Evolutionary conservation across 208 protist genomes (phyloP).

Genomic region (Vickermania ingenoplastis): DNA sequence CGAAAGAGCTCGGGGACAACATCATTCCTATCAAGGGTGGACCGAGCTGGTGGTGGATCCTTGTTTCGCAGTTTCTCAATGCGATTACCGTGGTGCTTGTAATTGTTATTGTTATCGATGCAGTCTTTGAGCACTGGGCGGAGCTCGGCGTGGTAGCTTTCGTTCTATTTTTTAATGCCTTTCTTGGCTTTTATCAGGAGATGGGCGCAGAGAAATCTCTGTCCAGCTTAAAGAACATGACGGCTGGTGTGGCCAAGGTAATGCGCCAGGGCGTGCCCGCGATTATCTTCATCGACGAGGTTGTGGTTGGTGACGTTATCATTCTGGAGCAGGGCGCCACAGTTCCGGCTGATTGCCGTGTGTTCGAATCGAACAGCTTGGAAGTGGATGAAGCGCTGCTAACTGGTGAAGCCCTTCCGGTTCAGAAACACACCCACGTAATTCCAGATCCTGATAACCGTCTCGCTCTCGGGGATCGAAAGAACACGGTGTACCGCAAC

Average conservation of each 20-base stretch:
- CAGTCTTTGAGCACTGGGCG: conserved; percentile 74
- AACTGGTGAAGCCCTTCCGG: conserved; percentile 88
- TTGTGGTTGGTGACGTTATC: conserved; percentile 95
- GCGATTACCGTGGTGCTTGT: conserved; percentile 79
- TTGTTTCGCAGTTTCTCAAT: conserved; percentile 71
- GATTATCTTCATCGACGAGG: conserved; percentile 89
- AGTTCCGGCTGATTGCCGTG: conserved; percentile 92
- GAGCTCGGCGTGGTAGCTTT: conserved; percentile 81
- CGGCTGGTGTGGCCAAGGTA: conserved; percentile 76
- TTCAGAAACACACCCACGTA: conserved; percentile 71
- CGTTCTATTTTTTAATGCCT: conserved; percentile 80
- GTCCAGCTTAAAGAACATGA: conserved; percentile 80
- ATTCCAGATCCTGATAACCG: conserved; percentile 63
- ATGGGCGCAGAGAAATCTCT: conserved; percentile 79
- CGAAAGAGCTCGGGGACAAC: conserved; percentile 60
- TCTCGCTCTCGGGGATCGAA: conserved; percentile 79
- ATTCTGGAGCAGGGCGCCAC: conserved; percentile 86
- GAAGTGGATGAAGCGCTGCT: conserved; percentile 90
- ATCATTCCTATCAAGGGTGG: conserved; percentile 72
- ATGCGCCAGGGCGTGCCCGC: conserved; percentile 83
- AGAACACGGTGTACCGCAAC: conserved; percentile 86
- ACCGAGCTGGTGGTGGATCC: conserved; percentile 50
- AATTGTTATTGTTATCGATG: conserved; percentile 75
- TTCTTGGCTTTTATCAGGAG: conserved; percentile 86
- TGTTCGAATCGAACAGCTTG: conserved; percentile 80